Percentiles rank a stretch among this genome's conserved stretches.
phyloP scores from a whole-genome alignment of 148 eudicot genomes.

The Rhododendron simsii region DNA sequence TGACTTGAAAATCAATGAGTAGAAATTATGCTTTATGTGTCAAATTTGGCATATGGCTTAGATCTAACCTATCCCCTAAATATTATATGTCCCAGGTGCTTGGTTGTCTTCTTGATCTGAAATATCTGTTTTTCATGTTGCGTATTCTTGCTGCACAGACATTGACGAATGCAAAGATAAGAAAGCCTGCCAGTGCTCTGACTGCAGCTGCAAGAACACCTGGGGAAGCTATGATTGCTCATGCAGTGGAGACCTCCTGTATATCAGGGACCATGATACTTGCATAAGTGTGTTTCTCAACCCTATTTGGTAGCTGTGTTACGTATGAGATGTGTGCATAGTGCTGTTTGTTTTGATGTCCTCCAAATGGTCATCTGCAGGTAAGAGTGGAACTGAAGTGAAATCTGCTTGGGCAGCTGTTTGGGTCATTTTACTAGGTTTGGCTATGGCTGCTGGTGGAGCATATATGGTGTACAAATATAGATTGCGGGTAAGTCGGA shows the following conservation, averaged over 20 bases:
- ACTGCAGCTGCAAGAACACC: constrained; percentile 90
- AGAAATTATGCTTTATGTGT: not conserved
- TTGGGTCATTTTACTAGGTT: constrained; percentile 69
- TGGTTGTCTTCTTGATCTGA: not conserved
- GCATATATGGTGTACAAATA: constrained; percentile 79
- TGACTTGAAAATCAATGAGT: not conserved
- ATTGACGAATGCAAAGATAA: constrained; percentile 85
- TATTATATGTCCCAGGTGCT: not conserved
- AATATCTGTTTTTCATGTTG: not conserved
- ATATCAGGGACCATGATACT: constrained; percentile 84
- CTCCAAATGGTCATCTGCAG: constrained; percentile 29
- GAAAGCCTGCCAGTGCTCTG: constrained; percentile 83
- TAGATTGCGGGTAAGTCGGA: constrained; percentile 75
- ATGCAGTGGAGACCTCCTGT: constrained; percentile 73
- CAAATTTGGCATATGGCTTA: not conserved
- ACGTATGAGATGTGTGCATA: not conserved
- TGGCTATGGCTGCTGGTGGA: constrained; percentile 75
- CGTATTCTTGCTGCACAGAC: constrained; percentile 37
- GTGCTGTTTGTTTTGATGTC: not conserved
- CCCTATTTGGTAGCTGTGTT: not conserved
- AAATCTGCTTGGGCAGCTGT: constrained; percentile 76
- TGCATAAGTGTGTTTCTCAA: constrained; percentile 67
- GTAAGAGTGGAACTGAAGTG: constrained; percentile 53
- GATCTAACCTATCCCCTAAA: not conserved
- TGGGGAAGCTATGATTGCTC: constrained; percentile 97